These are phyloP conservation scores for Tremella mesenterica DNA, from an alignment of 768 basidiomycete genomes.

Conservation along the genomic window DNA sequence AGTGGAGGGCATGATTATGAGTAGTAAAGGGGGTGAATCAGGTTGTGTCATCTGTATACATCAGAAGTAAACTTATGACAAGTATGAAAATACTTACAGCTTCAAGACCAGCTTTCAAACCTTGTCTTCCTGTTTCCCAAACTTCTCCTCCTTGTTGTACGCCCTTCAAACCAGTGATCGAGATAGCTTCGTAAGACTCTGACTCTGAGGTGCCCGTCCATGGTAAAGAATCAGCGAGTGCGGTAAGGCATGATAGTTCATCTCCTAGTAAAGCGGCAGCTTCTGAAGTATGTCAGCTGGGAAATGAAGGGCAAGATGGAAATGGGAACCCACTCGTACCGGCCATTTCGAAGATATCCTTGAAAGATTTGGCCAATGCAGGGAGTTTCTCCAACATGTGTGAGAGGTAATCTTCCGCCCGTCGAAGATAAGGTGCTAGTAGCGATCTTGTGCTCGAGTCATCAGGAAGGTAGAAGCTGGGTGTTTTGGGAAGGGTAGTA, in stretches of 20 bases:
- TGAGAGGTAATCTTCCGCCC: slow-evolving; percentile 25
- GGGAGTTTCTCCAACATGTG: slow-evolving; percentile 30
- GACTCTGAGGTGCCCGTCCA: slow-evolving; percentile 21
- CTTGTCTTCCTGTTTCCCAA: slow-evolving; percentile 29
- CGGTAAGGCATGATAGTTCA: slow-evolving; percentile 35
- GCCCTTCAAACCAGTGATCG: slow-evolving; percentile 29
- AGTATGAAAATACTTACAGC: slow-evolving; percentile 20
- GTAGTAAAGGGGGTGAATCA: slow-evolving; percentile 34
- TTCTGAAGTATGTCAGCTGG: slow-evolving; percentile 15
- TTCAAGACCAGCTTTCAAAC: slow-evolving; percentile 36
- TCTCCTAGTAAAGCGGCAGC: slow-evolving; percentile 31
- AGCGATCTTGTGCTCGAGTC: slow-evolving; percentile 16
- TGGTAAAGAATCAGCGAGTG: slow-evolving; percentile 34
- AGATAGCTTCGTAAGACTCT: slow-evolving; percentile 35
- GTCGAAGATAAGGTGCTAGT: slow-evolving; percentile 36
- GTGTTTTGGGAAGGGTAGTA: slow-evolving; percentile 17
- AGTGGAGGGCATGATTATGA: slow-evolving; percentile 36
- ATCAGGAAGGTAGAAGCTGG: slow-evolving; percentile 38
- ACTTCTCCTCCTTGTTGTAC: slow-evolving; percentile 22
- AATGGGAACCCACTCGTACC: slow-evolving; percentile 30
- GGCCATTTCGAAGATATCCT: slow-evolving; percentile 36
- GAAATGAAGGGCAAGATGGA: background rate
- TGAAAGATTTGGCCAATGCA: slow-evolving; percentile 26
- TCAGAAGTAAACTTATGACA: slow-evolving; percentile 1
- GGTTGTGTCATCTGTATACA: slow-evolving; percentile 36